Base-by-base conservation (phyloP, 441 rosid species). In the Croton setiger region DNA sequence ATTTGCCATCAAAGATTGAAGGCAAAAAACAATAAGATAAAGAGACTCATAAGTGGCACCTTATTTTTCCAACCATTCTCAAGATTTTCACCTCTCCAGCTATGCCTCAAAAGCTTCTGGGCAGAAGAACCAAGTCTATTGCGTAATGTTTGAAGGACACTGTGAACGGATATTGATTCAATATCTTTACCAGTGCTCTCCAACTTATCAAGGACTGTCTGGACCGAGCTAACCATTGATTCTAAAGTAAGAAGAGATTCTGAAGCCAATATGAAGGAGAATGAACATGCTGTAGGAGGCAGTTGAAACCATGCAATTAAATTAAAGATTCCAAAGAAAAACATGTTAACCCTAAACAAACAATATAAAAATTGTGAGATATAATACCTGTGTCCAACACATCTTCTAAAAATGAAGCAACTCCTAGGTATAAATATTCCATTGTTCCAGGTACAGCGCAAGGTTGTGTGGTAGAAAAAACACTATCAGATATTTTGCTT, bases 61-160 rank as follows among this genome's bases (percentile, higher is more conserved):
- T 87, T 88, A 78, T 81, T 86, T 87, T 87, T 92, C 87, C 88
- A 82, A 60, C 89, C 87, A 73, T 82, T 81, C 75, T 89, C 95
- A 69, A 78, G 78, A 67, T 73, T 83, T 74, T 76, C 81, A 36
- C 67, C 71, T 66, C 79, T 70, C 98, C 96, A 90, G 49, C 78
- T 69, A 75, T 87, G 83, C 71, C 74, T 83, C 66, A 90, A 73
- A 70, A 92, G 82, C 73, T 86, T 92, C 75, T 81, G 84, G 67
- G 98, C 92, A 62, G 85, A 88, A 76, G 73, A 75, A 80, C 85
- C 86, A 67, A 90, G 87, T 78, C 80, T 88, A 58, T 77, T 64
- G 53, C 52, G 68, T 75, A 88, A 76, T 55, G 61, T 69, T 51
- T 78, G 65, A 69, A 92, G 74, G 69, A 81, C 71, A 49, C 74